These are phyloP conservation scores for Leishmania major DNA, from an alignment of 208 protist species.

Conservation along the genomic window DNA sequence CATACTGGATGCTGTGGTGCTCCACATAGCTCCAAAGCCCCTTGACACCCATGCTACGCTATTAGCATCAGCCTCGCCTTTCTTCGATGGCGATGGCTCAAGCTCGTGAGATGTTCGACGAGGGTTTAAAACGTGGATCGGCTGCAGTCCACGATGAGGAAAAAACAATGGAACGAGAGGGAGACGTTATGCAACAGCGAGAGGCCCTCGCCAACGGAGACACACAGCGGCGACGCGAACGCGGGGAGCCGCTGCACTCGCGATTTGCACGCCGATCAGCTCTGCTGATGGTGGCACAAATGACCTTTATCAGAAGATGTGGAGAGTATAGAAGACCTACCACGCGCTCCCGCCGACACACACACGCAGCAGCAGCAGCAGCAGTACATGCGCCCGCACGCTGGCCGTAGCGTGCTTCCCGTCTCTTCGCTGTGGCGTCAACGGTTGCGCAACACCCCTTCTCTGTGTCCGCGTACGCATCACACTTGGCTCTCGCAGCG, in stretches of 20 bases:
- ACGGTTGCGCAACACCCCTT: background rate
- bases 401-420: background rate
- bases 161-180: background rate
- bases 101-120: background rate
- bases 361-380: background rate
- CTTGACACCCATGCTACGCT: slow-evolving; percentile 64
- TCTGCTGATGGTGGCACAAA: background rate
- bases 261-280: background rate
- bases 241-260: background rate
- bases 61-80: background rate
- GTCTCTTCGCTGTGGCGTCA: background rate
- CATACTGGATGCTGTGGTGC: slow-evolving; percentile 52
- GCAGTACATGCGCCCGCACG: background rate
- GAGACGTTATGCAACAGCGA: background rate
- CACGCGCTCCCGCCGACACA: background rate
- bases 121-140: background rate
- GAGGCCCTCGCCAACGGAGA: background rate
- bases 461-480: background rate
- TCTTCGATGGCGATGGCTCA: background rate
- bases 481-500: background rate
- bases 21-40: slow-evolving; percentile 81
- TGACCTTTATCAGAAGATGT: background rate
- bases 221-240: background rate
- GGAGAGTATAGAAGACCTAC: background rate
- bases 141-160: background rate